Evolutionary conservation across 352 stramenopile species (phyloP).

Genomic region (Phytophthora pistaciae): DNA sequence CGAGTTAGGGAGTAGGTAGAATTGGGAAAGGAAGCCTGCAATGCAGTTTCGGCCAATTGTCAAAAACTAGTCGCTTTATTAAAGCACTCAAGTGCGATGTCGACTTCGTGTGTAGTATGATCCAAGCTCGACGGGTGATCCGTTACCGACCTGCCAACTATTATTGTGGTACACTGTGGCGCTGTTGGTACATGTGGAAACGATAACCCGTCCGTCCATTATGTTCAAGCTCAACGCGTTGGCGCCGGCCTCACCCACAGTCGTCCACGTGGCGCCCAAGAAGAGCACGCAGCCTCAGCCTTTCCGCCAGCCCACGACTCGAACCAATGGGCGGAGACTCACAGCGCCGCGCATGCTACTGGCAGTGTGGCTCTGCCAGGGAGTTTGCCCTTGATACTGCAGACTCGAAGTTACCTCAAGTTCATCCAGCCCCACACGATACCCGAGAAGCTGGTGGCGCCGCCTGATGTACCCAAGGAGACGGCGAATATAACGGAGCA

Average conservation of each 20-base stretch:
- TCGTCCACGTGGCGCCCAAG: not conserved
- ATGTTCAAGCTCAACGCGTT: constrained; percentile 6
- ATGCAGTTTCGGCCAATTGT: no score
- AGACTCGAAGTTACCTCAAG: constrained; percentile 22
- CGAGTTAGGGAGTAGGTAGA: no score
- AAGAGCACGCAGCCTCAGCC: not conserved
- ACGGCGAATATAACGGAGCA: constrained; percentile 2
- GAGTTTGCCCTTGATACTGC: constrained; percentile 17
- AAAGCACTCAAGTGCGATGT: no score
- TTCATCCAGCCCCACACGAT: constrained; percentile 28
- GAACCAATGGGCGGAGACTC: not conserved
- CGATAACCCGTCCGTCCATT: not conserved
- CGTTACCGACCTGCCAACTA: no score
- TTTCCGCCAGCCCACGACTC: not conserved
- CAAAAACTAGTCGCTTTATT: no score
- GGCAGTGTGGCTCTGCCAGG: constrained; percentile 11
- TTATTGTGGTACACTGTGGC: no score
- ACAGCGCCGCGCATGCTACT: constrained; percentile 5
- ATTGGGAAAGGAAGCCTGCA: no score
- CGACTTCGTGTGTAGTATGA: no score
- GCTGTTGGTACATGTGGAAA: no score
- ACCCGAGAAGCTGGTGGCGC: constrained; percentile 8
- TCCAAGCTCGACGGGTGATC: no score
- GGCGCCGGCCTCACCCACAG: not conserved
- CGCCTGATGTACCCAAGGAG: not conserved